Evolutionary conservation across 192 early-diverging fungal genomes (phyloP).

Genomic region (Coemansia sp.): DNA sequence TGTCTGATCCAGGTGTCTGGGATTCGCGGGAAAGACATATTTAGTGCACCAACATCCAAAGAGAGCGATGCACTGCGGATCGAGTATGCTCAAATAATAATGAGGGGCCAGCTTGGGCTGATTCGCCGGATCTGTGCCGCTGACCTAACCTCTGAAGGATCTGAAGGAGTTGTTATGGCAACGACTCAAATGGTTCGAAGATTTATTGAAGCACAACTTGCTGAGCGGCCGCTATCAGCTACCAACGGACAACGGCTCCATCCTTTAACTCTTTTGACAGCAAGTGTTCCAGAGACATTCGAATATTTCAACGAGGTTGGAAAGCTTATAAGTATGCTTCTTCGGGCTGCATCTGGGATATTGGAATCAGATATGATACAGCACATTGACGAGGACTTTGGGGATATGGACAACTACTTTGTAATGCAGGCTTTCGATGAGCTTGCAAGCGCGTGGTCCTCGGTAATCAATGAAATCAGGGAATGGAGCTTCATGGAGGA

Average conservation of each 20-base stretch:
- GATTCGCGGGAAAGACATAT: constrained; percentile 43
- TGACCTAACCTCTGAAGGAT: constrained; percentile 38
- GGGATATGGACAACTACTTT: constrained; percentile 56
- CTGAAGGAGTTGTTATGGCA: constrained; percentile 45
- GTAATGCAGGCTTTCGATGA: constrained; percentile 58
- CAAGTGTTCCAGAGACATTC: constrained; percentile 38
- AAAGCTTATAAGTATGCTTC: constrained; percentile 46
- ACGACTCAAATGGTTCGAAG: constrained; percentile 53
- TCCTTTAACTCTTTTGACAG: constrained; percentile 35
- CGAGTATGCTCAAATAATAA: constrained; percentile 39
- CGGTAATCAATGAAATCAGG: constrained; percentile 36
- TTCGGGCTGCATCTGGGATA: constrained; percentile 34
- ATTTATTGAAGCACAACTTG: constrained; percentile 51
- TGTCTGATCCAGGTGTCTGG: constrained; percentile 51
- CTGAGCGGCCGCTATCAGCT: constrained; percentile 26
- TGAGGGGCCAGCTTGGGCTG: constrained; percentile 44
- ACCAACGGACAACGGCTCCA: constrained; percentile 29
- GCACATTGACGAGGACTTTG: constrained; percentile 47
- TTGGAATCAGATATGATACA: constrained; percentile 33
- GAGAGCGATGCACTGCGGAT: constrained; percentile 33
- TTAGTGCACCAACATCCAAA: constrained; percentile 16
- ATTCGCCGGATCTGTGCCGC: constrained; percentile 49
- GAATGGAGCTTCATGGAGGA: constrained; percentile 41
- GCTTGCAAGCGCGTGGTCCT: constrained; percentile 50
- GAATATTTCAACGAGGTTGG: constrained; percentile 52